phyloP scores from a whole-genome alignment of 2,329 filamentous ascomycete genomes.

The Beauveria bassiana region DNA sequence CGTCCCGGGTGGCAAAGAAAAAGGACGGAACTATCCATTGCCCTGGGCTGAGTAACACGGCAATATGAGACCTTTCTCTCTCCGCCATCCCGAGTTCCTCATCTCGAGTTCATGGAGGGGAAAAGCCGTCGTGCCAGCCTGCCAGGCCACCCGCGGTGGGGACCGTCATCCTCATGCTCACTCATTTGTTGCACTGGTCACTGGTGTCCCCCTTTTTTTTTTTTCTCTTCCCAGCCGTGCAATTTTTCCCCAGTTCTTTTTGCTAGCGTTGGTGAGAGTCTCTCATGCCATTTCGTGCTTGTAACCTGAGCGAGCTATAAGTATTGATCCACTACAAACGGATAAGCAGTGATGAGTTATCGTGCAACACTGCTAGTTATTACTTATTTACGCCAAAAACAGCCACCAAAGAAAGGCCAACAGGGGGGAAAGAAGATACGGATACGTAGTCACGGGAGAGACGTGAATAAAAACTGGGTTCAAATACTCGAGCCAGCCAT shows the following conservation, averaged over 20 bases:
- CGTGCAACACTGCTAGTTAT: neutral
- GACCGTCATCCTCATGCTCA: neutral
- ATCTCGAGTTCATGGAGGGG: neutral
- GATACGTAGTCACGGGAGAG: no score
- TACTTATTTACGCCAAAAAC: no score
- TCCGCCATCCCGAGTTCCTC: neutral
- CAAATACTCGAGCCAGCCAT: no score
- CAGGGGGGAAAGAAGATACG: no score
- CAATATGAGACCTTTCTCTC: conserved; percentile 2
- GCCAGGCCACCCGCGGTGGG: neutral
- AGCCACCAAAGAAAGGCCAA: no score
- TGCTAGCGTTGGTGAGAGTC: neutral
- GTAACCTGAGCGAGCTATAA: neutral
- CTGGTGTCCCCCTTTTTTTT: neutral
- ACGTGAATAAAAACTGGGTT: no score
- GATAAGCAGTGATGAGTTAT: neutral
- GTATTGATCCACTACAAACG: neutral
- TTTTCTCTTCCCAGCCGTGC: no score
- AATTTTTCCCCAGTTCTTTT: neutral
- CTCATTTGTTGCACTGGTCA: neutral
- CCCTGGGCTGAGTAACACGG: neutral
- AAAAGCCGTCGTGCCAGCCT: neutral
- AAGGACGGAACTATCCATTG: neutral
- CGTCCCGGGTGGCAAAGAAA: neutral
- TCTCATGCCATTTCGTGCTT: neutral